Base-by-base conservation (phyloP, 495 filamentous ascomycete species). In the Gamarada debralockiae region DNA sequence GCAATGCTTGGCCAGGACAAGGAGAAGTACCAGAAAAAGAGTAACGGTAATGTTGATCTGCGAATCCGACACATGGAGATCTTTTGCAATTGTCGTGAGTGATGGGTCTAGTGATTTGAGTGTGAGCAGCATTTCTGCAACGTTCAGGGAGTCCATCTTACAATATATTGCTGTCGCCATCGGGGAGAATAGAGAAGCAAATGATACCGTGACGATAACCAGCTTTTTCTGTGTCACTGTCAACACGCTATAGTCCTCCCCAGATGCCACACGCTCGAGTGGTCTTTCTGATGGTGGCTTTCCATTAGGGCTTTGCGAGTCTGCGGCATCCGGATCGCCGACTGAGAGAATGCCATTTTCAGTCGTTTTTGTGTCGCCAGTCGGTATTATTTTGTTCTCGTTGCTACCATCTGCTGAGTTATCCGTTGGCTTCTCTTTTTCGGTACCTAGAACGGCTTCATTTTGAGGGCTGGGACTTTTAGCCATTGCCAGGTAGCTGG, bases 111-210 rank as follows among this genome's bases (percentile, higher is more conserved):
- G 18, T 48, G 10, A 40, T n/a, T 20, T 50, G 29, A n/a, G 18
- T 46, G 41, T 33, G 3, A 9, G 7, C 23, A 17, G 9, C 3
- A 12, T 25, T n/a, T 13, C 9, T 12, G 20, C 25, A 25, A 20
- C 18, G 4, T 3, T n/a, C 17, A 15, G 9, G n/a, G 43, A 33
- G 21, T 15, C n/a, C 10, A 22, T 20, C 49, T 41, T 18, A 57
- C 55, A 83, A 66, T 92, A 92, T 55, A 90, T 88, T 25, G 74
- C 68, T 1, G 83, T 82, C 13, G 82, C 84, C 17, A 90, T 66
- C 0, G 85, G 85, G 0, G 85, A 89, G 70, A 87, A 86, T 66
- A 87, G 82, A 22, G 81, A 79, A 15, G 74, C 77, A 48, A 74
- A 65, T 10, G 83, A 79, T 36, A 80, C 81, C 46, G 81, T 74